A percentile compares a stretch with the other conserved stretches of the same genome.
These are phyloP conservation scores for Tylopilus rubrobrunneus DNA, from an alignment of 768 basidiomycete species.

Conservation along the genomic window DNA sequence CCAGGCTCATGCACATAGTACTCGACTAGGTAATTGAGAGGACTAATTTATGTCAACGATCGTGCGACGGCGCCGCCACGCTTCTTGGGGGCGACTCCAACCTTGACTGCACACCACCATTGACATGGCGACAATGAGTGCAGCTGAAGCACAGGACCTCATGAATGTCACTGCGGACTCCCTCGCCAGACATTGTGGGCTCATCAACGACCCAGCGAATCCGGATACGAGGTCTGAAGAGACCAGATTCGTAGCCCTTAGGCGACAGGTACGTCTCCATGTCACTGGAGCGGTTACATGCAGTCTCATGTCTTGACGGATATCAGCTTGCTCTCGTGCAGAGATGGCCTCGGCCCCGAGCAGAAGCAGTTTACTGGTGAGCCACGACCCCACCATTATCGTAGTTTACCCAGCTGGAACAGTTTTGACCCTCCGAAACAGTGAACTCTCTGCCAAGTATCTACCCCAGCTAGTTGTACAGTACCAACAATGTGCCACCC, in stretches of 20 bases:
- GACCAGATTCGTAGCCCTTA: slow-evolving; percentile 2
- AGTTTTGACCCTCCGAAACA: not conserved
- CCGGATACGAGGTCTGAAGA: slow-evolving; percentile 5
- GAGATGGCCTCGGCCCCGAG: slow-evolving; percentile 11
- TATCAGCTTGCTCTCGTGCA: slow-evolving; percentile 30
- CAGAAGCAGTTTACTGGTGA: slow-evolving; percentile 2
- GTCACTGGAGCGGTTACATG: not conserved
- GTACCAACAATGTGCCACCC: slow-evolving; percentile 24
- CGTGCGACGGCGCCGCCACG: no score
- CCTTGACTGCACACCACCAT: no score
- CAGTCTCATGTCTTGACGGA: not conserved
- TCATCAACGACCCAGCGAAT: slow-evolving; percentile 8
- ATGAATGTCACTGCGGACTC: slow-evolving; percentile 12
- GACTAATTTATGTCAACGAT: no score
- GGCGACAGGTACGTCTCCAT: slow-evolving; percentile 5
- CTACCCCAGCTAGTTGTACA: slow-evolving; percentile 32
- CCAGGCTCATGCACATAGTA: no score
- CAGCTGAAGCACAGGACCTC: not conserved
- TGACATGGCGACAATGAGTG: not conserved
- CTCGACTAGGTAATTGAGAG: no score
- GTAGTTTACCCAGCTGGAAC: no score
- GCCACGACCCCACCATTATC: no score
- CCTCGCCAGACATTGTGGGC: slow-evolving; percentile 11
- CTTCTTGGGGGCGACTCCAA: no score
- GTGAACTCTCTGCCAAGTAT: slow-evolving; percentile 36